Conservation (phyloP, 495 filamentous ascomycete genomes). For the Aspergillus kassunensis region DNA sequence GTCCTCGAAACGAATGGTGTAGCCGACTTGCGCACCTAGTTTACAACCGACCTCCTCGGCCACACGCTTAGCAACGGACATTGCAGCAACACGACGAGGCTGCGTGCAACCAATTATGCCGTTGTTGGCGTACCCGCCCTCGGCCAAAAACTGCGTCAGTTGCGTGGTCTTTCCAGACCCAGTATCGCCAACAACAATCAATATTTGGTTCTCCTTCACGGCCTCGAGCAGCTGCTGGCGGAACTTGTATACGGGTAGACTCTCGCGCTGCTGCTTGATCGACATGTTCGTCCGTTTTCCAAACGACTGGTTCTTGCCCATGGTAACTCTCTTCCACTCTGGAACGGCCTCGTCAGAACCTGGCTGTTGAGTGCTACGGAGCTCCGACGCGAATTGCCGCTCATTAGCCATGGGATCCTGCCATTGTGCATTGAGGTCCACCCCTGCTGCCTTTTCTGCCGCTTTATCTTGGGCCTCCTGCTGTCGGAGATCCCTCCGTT, state of each 20-base stretch:
- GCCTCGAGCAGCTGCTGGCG: constrained; percentile 84
- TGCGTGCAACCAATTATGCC: constrained; percentile 98
- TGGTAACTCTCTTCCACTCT: constrained; percentile 87
- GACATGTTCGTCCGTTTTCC: constrained; percentile 86
- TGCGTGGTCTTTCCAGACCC: constrained; percentile 98
- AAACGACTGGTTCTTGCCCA: constrained; percentile 75
- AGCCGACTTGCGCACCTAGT: constrained; percentile 90
- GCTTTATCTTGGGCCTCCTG: constrained; percentile 83
- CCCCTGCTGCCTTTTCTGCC: constrained; percentile 69
- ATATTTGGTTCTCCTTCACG: constrained; percentile 78
- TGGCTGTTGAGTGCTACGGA: constrained; percentile 55
- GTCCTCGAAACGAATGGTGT: constrained; percentile 97
- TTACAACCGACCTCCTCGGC: constrained; percentile 92
- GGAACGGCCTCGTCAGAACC: constrained; percentile 67
- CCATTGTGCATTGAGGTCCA: constrained; percentile 90
- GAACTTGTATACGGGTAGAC: constrained; percentile 86
- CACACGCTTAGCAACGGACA: constrained; percentile 96
- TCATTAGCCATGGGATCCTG: constrained; percentile 92
- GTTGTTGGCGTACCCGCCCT: constrained; percentile 82
- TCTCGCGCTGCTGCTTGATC: constrained; percentile 93
- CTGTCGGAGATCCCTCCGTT: constrained; percentile 82
- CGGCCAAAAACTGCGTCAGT: constrained; percentile 89
- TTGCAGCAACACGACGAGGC: constrained; percentile 92
- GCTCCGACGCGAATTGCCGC: constrained; percentile 80
- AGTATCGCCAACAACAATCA: constrained; percentile 97